Evolutionary conservation across 2,329 filamentous ascomycete genomes (phyloP).

Genomic region (Corinectria fuckeliana): DNA sequence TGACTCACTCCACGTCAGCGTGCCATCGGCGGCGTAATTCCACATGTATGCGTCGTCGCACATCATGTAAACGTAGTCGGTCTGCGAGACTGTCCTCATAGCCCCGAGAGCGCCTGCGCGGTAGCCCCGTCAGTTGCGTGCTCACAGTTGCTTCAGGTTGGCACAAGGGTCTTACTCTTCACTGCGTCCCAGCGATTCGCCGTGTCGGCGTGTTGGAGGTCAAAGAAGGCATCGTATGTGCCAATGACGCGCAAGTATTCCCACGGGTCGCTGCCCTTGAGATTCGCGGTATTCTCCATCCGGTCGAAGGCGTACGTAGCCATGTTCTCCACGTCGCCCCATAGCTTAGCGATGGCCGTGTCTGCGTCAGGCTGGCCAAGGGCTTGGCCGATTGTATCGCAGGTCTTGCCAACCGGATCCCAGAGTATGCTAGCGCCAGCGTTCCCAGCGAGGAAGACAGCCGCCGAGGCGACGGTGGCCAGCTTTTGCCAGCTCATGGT

Average conservation of each 20-base stretch:
- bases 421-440: not conserved
- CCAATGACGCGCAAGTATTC: not conserved
- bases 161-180: not conserved
- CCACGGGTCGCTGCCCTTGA: not conserved
- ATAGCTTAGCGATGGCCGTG: not conserved
- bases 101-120: not conserved
- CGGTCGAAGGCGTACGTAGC: not conserved
- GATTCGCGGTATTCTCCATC: not conserved
- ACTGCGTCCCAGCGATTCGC: not conserved
- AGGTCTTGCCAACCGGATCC: constrained; percentile 1
- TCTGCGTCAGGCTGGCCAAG: not conserved
- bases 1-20: not conserved
- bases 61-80: constrained; percentile 1
- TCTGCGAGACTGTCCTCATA: not conserved
- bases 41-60: constrained; percentile 5
- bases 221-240: constrained; percentile 4
- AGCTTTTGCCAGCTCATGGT: not conserved
- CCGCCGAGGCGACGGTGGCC: not conserved
- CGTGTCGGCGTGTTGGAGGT: not conserved
- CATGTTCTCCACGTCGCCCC: not conserved
- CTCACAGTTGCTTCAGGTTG: not conserved
- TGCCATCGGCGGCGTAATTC: not conserved
- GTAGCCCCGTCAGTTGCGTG: not conserved
- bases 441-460: not conserved
- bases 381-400: not conserved